A percentile compares a stretch with the other conserved stretches of the same genome.
Conservation (phyloP, 768 basidiomycete genomes). For the Mycena haematopus region DNA sequence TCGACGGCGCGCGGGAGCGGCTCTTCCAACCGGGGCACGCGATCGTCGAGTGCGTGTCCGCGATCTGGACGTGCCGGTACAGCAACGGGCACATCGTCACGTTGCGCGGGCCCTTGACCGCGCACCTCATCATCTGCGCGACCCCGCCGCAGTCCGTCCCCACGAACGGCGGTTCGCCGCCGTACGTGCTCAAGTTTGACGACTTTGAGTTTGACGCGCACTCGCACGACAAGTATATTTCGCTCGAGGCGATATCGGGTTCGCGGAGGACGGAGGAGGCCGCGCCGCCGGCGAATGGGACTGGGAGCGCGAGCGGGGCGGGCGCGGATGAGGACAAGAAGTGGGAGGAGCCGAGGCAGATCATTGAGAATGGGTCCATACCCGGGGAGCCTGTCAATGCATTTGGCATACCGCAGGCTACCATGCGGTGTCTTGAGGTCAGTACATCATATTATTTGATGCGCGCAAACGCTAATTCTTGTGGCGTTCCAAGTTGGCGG, state of each 20-base stretch:
- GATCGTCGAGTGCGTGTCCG: slow-evolving; percentile 73
- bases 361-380: slow-evolving; percentile 67
- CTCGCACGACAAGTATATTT: slow-evolving; percentile 74
- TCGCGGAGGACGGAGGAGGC: slow-evolving; percentile 47
- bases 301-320: slow-evolving; percentile 31
- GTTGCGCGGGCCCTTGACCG: slow-evolving; percentile 75
- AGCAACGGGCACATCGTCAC: slow-evolving; percentile 80
- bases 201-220: slow-evolving; percentile 77
- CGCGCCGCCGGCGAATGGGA: slow-evolving; percentile 18
- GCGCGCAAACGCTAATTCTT: slow-evolving; percentile 17
- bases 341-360: slow-evolving; percentile 70
- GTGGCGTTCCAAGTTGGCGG: slow-evolving; percentile 66
- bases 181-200: slow-evolving; percentile 66
- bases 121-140: slow-evolving; percentile 57
- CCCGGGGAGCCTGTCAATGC: slow-evolving; percentile 87
- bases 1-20: slow-evolving; percentile 81
- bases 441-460: slow-evolving; percentile 30
- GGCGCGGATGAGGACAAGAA: slow-evolving; percentile 57
- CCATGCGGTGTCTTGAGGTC: slow-evolving; percentile 88
- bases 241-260: slow-evolving; percentile 67
- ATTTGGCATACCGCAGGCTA: slow-evolving; percentile 88
- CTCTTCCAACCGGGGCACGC: slow-evolving; percentile 50
- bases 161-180: slow-evolving; percentile 28
- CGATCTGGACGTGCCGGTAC: slow-evolving; percentile 85
- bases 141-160: slow-evolving; percentile 34